These are phyloP conservation scores for Sporothrix curviconia DNA, from an alignment of 2,329 filamentous ascomycete genomes.

Conservation along the genomic window DNA sequence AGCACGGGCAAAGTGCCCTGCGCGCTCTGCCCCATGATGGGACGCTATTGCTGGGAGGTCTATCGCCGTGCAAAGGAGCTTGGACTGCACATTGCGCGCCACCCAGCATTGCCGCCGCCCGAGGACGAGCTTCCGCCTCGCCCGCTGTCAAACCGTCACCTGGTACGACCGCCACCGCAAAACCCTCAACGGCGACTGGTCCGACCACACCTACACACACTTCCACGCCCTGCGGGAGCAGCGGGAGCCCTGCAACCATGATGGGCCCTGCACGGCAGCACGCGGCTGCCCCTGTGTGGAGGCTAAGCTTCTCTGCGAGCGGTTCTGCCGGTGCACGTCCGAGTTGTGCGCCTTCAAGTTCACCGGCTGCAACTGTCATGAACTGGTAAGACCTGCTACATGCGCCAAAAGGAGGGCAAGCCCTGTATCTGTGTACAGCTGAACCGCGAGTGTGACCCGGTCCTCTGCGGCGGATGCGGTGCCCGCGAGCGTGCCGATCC, in stretches of 20 bases:
- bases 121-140: conserved; percentile 24
- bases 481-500: conserved; percentile 63
- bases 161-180: conserved; percentile 55
- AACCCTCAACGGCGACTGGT: conserved; percentile 47
- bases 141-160: conserved; percentile 36
- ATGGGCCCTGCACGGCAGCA: conserved; percentile 55
- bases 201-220: conserved; percentile 48
- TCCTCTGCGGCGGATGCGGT: conserved; percentile 66
- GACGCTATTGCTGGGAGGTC: conserved; percentile 48
- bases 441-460: conserved; percentile 74
- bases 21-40: conserved; percentile 42
- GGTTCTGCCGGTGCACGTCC: conserved; percentile 59
- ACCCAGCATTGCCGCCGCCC: conserved; percentile 20
- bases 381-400: conserved; percentile 51
- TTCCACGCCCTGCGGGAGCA: conserved; percentile 50
- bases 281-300: conserved; percentile 57
- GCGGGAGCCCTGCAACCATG: conserved; percentile 62
- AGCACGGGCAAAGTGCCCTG: conserved; percentile 42
- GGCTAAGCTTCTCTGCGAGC: conserved; percentile 61
- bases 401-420: conserved; percentile 47
- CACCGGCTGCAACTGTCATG: conserved; percentile 59
- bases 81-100: conserved; percentile 29
- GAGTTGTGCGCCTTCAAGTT: conserved; percentile 57
- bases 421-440: conserved; percentile 65
- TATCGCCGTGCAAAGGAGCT: conserved; percentile 37